Evolutionary conservation across 306 rosid species (phyloP).

Genomic region (Ceratonia siliqua): DNA sequence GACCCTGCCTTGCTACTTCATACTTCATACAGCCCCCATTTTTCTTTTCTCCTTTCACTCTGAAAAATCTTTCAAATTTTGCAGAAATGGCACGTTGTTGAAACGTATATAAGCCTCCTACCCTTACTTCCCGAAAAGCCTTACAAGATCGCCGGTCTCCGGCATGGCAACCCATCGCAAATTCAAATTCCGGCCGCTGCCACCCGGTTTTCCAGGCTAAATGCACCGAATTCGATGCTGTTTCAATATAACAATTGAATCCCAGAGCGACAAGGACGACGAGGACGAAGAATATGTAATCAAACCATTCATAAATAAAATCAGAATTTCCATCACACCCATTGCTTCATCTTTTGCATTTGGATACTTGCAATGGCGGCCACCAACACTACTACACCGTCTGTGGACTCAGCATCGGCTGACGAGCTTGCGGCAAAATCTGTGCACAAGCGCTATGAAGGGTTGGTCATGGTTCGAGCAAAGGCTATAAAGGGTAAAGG

Average conservation of each 20-base stretch:
- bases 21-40: not conserved
- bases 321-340: not conserved
- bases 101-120: not conserved
- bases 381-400: slow-evolving; percentile 44
- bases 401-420: slow-evolving; percentile 47
- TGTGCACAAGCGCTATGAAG: slow-evolving; percentile 79
- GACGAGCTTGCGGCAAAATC: slow-evolving; percentile 75
- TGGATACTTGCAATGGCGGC: slow-evolving; percentile 65
- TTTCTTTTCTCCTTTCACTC: not conserved
- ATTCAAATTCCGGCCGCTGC: slow-evolving; percentile 47
- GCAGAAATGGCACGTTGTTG: slow-evolving; percentile 28
- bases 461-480: slow-evolving; percentile 74
- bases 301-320: not conserved
- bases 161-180: slow-evolving; percentile 60
- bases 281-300: slow-evolving; percentile 21
- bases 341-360: not conserved
- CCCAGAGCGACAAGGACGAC: slow-evolving; percentile 13
- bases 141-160: slow-evolving; percentile 43
- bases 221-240: slow-evolving; percentile 37
- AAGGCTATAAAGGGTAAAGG: slow-evolving; percentile 95
- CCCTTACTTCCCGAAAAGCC: not conserved
- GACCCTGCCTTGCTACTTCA: slow-evolving; percentile 28
- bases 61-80: not conserved
- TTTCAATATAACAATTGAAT: not conserved
- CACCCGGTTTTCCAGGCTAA: slow-evolving; percentile 32